phyloP scores from a whole-genome alignment of 768 basidiomycete genomes.

The Hygrophoropsis aurantiaca region DNA sequence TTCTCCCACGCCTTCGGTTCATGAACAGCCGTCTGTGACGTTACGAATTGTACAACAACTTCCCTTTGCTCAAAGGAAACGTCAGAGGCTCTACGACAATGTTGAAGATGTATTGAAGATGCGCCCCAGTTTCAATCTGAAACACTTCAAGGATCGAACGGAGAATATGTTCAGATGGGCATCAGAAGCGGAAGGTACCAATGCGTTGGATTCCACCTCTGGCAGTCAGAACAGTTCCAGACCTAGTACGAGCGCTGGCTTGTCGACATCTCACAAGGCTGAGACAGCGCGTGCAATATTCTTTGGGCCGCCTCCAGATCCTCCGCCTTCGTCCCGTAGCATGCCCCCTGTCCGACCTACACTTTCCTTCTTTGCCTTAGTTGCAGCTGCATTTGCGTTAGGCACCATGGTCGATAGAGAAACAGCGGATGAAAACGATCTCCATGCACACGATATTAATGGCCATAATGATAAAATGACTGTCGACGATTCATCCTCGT shows the following conservation, averaged over 20 bases:
- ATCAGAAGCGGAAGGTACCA: conserved; percentile 26
- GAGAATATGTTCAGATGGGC: conserved; percentile 45
- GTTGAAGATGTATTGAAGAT: conserved; percentile 44
- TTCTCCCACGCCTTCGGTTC: conserved; percentile 21
- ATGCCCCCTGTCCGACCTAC: conserved; percentile 14
- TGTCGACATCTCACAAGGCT: conserved; percentile 5
- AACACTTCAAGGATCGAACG: conserved; percentile 44
- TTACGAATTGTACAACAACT: conserved; percentile 38
- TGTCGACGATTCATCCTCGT: background rate
- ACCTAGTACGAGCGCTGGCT: conserved; percentile 21
- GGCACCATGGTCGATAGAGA: conserved; percentile 43
- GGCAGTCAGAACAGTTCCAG: conserved; percentile 30
- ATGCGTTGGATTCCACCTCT: conserved; percentile 10
- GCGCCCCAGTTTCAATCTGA: conserved; percentile 48
- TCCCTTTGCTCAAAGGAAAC: conserved; percentile 36
- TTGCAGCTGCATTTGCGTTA: conserved; percentile 59
- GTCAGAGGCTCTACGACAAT: conserved; percentile 37
- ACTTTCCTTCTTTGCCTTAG: conserved; percentile 54
- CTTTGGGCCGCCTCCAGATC: conserved; percentile 19
- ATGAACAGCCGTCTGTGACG: conserved; percentile 34
- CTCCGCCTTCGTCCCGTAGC: conserved; percentile 10
- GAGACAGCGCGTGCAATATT: conserved; percentile 32
- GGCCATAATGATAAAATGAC: too few relatives aligned
- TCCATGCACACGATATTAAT: background rate
- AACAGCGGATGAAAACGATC: conserved; percentile 5